Percentiles rank a stretch among this genome's conserved stretches.
Evolutionary conservation across 345 rosid species (phyloP).

Genomic region (Pelargonium nanum): DNA sequence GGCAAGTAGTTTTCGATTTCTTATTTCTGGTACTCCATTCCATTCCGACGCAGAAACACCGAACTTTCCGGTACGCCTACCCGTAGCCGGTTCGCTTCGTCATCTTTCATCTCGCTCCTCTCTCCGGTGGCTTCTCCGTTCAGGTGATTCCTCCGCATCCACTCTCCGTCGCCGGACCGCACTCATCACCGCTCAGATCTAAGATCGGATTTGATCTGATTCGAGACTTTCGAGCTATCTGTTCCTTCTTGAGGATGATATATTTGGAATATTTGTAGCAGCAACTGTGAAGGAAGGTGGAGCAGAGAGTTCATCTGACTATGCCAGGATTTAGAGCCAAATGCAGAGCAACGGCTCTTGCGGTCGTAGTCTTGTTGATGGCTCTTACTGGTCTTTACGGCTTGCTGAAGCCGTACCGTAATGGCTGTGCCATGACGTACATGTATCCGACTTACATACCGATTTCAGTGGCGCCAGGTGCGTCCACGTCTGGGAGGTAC

Average conservation of each 20-base stretch:
- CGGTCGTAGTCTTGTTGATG: slow-evolving; percentile 39
- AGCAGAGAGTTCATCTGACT: slow-evolving; percentile 3
- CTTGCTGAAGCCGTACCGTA: slow-evolving; percentile 59
- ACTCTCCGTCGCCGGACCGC: background rate
- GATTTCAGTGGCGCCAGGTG: slow-evolving; percentile 33
- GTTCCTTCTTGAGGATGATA: background rate
- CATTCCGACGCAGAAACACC: background rate
- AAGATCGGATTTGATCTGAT: background rate
- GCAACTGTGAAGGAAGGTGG: background rate
- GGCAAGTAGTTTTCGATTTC: background rate
- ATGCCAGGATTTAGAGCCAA: slow-evolving; percentile 41
- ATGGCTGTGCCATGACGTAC: slow-evolving; percentile 87
- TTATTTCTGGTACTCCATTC: background rate
- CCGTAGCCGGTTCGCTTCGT: background rate
- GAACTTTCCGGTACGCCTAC: background rate
- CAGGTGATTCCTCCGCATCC: background rate
- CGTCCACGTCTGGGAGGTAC: slow-evolving; percentile 40
- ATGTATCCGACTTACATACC: slow-evolving; percentile 98
- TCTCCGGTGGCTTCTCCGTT: background rate
- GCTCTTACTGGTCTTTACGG: slow-evolving; percentile 50
- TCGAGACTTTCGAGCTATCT: background rate
- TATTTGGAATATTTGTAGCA: no score
- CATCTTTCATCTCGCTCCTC: background rate
- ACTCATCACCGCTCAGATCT: background rate
- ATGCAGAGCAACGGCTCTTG: slow-evolving; percentile 33